phyloP scores from a whole-genome alignment of 176 grass and related monocot genomes.

The Pharus latifolius region DNA sequence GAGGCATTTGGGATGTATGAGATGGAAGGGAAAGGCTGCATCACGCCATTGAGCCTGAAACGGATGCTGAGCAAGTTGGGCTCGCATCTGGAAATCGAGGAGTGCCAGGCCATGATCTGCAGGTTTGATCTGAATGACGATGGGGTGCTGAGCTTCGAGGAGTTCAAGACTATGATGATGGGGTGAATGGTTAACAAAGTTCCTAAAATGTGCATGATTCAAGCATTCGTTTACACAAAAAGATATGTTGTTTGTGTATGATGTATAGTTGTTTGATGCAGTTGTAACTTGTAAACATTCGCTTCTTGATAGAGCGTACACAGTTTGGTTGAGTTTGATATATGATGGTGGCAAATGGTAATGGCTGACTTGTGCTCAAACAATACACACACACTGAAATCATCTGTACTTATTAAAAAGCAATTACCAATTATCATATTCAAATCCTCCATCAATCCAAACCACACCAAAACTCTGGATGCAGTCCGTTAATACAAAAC shows the following conservation, averaged over 20 bases:
- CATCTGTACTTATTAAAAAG: too few species aligned
- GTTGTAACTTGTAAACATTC: not conserved
- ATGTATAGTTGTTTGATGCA: not conserved
- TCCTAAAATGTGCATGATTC: too few species aligned
- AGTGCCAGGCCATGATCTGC: constrained; percentile 18
- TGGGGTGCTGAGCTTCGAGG: constrained; percentile 28
- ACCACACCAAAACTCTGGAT: too few species aligned
- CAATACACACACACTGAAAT: too few species aligned
- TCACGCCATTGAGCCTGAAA: constrained; percentile 19
- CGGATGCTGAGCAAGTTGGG: constrained; percentile 2
- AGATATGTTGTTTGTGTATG: not conserved
- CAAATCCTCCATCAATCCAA: too few species aligned
- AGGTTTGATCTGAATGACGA: constrained; percentile 25
- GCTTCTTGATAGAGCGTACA: not conserved
- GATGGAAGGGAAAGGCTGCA: constrained; percentile 22
- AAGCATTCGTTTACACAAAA: not conserved
- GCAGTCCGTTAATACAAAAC: too few species aligned
- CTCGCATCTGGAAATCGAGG: not conserved
- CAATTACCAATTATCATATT: too few species aligned
- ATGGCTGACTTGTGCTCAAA: too few species aligned
- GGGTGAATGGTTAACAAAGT: too few species aligned
- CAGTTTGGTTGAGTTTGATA: too few species aligned
- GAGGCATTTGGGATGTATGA: constrained; percentile 21
- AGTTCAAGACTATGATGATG: constrained; percentile 34
- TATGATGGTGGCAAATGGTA: too few species aligned